Evolutionary conservation across 768 basidiomycete species (phyloP).

Genomic region (Russula brevipes): DNA sequence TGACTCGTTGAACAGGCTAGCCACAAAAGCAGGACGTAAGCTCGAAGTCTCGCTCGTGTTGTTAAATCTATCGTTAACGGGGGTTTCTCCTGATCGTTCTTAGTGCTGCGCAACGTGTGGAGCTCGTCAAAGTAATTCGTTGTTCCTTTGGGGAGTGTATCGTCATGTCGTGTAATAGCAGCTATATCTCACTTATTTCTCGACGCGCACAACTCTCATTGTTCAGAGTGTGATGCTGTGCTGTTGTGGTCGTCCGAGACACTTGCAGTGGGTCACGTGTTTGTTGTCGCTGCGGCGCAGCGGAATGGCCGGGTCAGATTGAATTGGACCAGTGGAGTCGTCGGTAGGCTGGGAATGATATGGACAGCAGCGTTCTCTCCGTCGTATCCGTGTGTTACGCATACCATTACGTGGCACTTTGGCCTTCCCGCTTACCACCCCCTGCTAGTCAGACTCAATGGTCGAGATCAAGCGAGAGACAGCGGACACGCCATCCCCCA

Average conservation of each 20-base stretch:
- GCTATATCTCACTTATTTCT: not conserved
- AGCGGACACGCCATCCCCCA: slow-evolving; percentile 24
- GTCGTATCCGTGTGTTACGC: slow-evolving; percentile 9
- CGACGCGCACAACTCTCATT: not conserved
- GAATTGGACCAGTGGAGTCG: not conserved
- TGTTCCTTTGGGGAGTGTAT: slow-evolving; percentile 3
- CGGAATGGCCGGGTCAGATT: not conserved
- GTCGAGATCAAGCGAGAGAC: slow-evolving; percentile 62
- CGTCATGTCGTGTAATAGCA: slow-evolving; percentile 13
- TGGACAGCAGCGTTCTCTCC: slow-evolving; percentile 9
- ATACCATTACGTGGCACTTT: not conserved
- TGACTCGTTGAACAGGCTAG: slow-evolving; percentile 93
- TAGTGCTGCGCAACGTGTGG: slow-evolving; percentile 97
- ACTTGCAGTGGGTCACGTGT: not conserved
- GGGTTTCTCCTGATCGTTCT: slow-evolving; percentile 11
- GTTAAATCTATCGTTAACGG: not conserved
- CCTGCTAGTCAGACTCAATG: slow-evolving; percentile 51
- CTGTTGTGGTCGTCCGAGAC: not conserved
- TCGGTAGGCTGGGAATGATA: not conserved
- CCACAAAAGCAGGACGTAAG: slow-evolving; percentile 93
- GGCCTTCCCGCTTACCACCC: not conserved
- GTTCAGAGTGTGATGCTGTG: not conserved
- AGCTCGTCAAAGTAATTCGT: slow-evolving; percentile 80
- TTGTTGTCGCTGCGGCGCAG: not conserved
- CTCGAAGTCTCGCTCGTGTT: slow-evolving; percentile 25